These are phyloP conservation scores for Corymbia citriodora DNA, from an alignment of 441 rosid species.

Conservation along the genomic window DNA sequence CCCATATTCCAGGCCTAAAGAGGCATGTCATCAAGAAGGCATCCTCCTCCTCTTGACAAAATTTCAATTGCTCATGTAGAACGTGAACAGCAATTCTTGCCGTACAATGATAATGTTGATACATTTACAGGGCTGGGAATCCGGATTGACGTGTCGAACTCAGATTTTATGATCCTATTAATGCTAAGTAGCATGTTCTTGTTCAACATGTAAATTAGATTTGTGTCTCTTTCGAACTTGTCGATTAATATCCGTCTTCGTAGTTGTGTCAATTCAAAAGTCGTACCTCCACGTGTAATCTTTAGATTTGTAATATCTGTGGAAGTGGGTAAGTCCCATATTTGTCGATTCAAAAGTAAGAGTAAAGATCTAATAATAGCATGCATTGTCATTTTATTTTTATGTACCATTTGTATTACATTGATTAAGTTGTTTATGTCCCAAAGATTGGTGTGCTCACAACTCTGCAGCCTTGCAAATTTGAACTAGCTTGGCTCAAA, in stretches of 20 bases:
- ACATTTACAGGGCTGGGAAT: background rate
- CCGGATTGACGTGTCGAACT: background rate
- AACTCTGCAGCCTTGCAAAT: background rate
- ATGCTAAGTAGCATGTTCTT: background rate
- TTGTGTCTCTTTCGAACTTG: background rate
- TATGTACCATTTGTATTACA: background rate
- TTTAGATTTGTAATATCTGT: background rate
- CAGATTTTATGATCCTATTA: background rate
- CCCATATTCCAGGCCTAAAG: constrained; percentile 1
- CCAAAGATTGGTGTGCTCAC: background rate
- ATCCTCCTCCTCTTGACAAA: background rate
- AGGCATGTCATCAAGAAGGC: background rate
- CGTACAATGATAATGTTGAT: background rate
- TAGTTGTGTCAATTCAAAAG: background rate
- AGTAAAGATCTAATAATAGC: background rate
- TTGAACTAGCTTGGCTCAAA: background rate
- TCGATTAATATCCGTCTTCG: background rate
- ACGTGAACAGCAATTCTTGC: background rate
- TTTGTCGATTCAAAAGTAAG: background rate
- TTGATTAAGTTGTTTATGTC: background rate
- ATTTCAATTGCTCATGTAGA: background rate
- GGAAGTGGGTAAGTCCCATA: background rate
- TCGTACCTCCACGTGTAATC: background rate
- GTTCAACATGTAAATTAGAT: background rate
- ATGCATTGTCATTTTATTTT: background rate